Evolutionary conservation across 1,284 basidiomycete species (phyloP), one percentile per base, ranked within the genome.

Genomic region (Trichosporon asahii): DNA sequence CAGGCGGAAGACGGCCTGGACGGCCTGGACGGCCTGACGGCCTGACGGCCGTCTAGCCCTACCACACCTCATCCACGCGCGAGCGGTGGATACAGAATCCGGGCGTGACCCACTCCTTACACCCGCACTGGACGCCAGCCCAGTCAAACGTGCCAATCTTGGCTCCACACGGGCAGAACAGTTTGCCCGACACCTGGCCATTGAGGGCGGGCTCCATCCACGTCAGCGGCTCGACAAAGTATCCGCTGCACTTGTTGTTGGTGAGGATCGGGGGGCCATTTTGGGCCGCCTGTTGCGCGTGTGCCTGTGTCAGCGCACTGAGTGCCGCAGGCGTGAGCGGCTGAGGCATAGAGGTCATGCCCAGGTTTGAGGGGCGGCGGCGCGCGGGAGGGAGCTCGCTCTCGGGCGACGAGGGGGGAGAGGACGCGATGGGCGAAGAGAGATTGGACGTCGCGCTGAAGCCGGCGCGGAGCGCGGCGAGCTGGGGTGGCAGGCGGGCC

Each of bases 81-180:
- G 92, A 92, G 35, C 91, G 86, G 77, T 90, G 90, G 69, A 97
- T 91, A 76, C 93, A 95, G 80, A 97, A 96, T 0, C 93, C 94
- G 29, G 94, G 94, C 6, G 90, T 90, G 35, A 95, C 91, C 94
- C 94, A 95, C 77, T 90, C 89, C 77, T 90, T 91, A 79, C 95
- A 98, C 25, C 91, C 91, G 81, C 95, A 98, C 79, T 91, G 89
- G 63, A 93, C 90, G 0, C 96, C 96, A 3, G 95, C 94, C 96
- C 96, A 99, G 82, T 97, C 95, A 79, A 91, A 99, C 79, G 91
- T 96, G 3, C 96, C 96, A 27, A 99, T 87, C 84, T 99, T 99
- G 21, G 88, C 89, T 0, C 88, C 87, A 77, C 96, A 99, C 1
- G 96, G 96, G 78, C 96, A 99, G 0, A 89, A 76, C 70, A 99